phyloP scores from a whole-genome alignment of 2,329 filamentous ascomycete genomes.

The Neophaeococcomyces aloes region DNA sequence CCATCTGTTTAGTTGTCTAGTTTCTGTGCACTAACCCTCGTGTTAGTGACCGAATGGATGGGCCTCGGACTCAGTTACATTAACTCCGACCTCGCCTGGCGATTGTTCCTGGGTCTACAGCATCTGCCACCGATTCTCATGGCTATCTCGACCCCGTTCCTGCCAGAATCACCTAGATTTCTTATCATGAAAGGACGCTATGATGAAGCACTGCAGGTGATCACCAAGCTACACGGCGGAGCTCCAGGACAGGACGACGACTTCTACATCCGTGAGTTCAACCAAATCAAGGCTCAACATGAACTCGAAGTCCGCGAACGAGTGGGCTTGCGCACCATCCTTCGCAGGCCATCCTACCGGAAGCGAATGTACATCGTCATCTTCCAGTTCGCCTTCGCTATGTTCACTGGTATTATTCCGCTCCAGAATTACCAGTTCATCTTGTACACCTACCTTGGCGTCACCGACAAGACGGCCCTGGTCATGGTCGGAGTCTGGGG shows the following conservation, averaged over 20 bases:
- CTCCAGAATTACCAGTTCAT: slow-evolving; percentile 11
- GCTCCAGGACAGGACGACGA: slow-evolving; percentile 6
- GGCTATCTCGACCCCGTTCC: slow-evolving; percentile 14
- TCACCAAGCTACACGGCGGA: slow-evolving; percentile 8
- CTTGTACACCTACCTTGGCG: slow-evolving; percentile 9
- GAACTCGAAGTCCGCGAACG: slow-evolving; percentile 9
- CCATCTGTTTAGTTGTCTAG: too few species aligned
- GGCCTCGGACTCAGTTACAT: slow-evolving; percentile 8
- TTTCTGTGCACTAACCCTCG: slow-evolving; percentile 1
- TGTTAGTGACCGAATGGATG: slow-evolving; percentile 9
- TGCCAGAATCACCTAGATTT: slow-evolving; percentile 22
- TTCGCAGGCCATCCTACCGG: slow-evolving; percentile 8
- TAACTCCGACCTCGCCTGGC: slow-evolving; percentile 6
- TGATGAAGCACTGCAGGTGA: slow-evolving; percentile 14
- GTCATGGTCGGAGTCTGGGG: slow-evolving; percentile 11
- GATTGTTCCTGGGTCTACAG: slow-evolving; percentile 8
- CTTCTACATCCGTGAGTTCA: slow-evolving; percentile 11
- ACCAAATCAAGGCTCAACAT: slow-evolving; percentile 11
- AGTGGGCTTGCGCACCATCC: slow-evolving; percentile 6
- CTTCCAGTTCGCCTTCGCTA: slow-evolving; percentile 10
- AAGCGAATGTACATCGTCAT: slow-evolving; percentile 11
- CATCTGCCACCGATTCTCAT: slow-evolving; percentile 2
- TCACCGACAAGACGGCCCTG: slow-evolving; percentile 6
- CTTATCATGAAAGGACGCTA: slow-evolving; percentile 18
- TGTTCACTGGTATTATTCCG: slow-evolving; percentile 10